Evolutionary conservation across 371 early-diverging fungal species (phyloP).

Genomic region (Quaeritorhiza haematococci): DNA sequence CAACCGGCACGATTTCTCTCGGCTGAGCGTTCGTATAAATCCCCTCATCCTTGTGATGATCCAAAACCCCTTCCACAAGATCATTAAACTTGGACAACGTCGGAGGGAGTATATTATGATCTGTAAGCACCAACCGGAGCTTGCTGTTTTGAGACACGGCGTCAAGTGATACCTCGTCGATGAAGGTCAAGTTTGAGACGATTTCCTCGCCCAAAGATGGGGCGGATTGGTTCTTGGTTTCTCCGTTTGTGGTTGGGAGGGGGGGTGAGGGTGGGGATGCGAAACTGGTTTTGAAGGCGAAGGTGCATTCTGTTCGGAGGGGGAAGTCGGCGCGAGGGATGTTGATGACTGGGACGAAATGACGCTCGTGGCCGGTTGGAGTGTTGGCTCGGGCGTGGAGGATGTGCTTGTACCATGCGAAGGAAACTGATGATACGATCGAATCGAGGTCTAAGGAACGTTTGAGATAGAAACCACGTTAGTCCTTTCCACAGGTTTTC

Average conservation of each 20-base stretch:
- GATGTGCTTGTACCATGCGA: too few species aligned
- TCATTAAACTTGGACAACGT: slow-evolving; percentile 29
- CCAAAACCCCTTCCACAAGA: slow-evolving; percentile 56
- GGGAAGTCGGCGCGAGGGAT: slow-evolving; percentile 56
- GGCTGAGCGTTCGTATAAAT: slow-evolving; percentile 35
- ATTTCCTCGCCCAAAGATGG: too few species aligned
- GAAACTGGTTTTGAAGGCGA: slow-evolving; percentile 34
- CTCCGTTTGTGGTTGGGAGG: slow-evolving; percentile 15
- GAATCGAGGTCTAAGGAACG: slow-evolving; percentile 69
- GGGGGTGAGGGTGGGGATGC: slow-evolving; percentile 8
- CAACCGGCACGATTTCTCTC: slow-evolving; percentile 53
- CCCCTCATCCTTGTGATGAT: slow-evolving; percentile 70
- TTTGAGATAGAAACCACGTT: too few species aligned
- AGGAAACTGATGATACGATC: slow-evolving; percentile 53
- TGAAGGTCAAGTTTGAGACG: slow-evolving; percentile 24
- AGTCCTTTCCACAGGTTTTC: too few species aligned
- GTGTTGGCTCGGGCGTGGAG: too few species aligned
- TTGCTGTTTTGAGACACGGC: slow-evolving; percentile 3
- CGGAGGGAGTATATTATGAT: slow-evolving; percentile 56
- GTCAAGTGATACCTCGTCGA: slow-evolving; percentile 20
- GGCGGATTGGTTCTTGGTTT: too few species aligned
- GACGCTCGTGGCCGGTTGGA: too few species aligned
- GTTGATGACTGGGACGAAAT: slow-evolving; percentile 51
- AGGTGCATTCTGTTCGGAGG: slow-evolving; percentile 60
- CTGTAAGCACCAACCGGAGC: slow-evolving; percentile 42